phyloP scores from a whole-genome alignment of 768 basidiomycete genomes.

The Boletus subcaerulescens region DNA sequence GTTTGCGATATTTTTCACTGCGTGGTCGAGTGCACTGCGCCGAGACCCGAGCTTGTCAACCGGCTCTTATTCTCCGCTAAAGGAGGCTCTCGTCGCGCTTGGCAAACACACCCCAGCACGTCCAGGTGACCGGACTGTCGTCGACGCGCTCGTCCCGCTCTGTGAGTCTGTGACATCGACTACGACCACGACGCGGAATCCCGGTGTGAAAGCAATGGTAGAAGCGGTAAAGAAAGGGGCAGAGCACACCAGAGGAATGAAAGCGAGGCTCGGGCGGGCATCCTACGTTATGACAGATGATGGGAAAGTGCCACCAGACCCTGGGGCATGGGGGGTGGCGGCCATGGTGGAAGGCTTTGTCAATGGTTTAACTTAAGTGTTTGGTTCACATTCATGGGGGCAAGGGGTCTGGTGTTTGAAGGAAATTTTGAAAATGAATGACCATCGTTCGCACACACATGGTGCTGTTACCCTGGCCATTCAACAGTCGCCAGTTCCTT shows the following conservation, averaged over 20 bases:
- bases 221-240: slow-evolving; percentile 42
- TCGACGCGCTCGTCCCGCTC: slow-evolving; percentile 53
- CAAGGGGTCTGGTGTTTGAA: too few species aligned
- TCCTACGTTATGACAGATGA: slow-evolving; percentile 41
- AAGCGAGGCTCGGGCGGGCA: slow-evolving; percentile 42
- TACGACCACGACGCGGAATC: background rate
- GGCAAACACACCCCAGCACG: slow-evolving; percentile 47
- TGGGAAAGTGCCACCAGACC: slow-evolving; percentile 44
- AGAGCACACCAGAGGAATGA: slow-evolving; percentile 22
- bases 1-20: slow-evolving; percentile 38
- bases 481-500: too few species aligned
- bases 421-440: too few species aligned
- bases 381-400: too few species aligned
- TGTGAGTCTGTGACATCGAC: slow-evolving; percentile 24
- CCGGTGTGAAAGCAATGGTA: slow-evolving; percentile 12
- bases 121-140: slow-evolving; percentile 53
- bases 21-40: slow-evolving; percentile 28
- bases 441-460: too few species aligned
- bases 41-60: background rate
- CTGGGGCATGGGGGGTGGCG: slow-evolving; percentile 54
- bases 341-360: slow-evolving; percentile 35
- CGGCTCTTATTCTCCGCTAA: slow-evolving; percentile 13
- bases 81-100: slow-evolving; percentile 31
- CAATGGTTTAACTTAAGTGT: too few species aligned
- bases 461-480: too few species aligned